A percentile compares a stretch with the other conserved stretches of the same genome.
These are phyloP conservation scores for Leccinellum albellum DNA, from an alignment of 768 basidiomycete genomes.

Conservation along the genomic window DNA sequence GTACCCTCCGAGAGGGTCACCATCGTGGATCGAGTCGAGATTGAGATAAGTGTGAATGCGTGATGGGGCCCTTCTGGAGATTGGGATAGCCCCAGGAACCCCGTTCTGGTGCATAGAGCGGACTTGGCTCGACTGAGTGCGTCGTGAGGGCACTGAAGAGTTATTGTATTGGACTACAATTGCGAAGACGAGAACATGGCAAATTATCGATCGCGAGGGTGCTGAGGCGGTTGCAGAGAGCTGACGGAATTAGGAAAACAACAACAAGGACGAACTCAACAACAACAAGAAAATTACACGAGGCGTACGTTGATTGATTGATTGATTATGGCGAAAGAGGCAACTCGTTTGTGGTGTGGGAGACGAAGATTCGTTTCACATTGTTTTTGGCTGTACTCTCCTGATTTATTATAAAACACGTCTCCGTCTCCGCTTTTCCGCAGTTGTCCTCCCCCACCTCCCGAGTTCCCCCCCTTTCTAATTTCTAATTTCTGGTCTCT, in stretches of 20 bases:
- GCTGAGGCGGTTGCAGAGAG: background rate
- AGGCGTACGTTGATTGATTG: slow-evolving; percentile 1
- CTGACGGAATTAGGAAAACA: slow-evolving; percentile 4
- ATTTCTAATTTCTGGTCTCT: slow-evolving; percentile 11
- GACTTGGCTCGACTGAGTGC: slow-evolving; percentile 3
- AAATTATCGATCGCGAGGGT: background rate
- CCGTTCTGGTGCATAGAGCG: background rate
- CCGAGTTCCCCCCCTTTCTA: too few relatives aligned
- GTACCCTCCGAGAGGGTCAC: background rate
- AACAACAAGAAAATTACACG: slow-evolving; percentile 1
- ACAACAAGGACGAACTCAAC: background rate
- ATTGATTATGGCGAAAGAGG: slow-evolving; percentile 21
- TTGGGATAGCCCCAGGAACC: background rate
- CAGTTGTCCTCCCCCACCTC: slow-evolving; percentile 6
- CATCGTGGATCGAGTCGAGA: background rate
- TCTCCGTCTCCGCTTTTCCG: background rate
- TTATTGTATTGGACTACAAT: slow-evolving; percentile 21
- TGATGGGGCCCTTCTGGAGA: background rate
- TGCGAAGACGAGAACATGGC: background rate
- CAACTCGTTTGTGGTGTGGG: slow-evolving; percentile 12
- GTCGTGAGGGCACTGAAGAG: slow-evolving; percentile 1
- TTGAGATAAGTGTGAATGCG: background rate
- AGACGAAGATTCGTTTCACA: slow-evolving; percentile 6
- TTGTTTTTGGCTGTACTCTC: slow-evolving; percentile 18
- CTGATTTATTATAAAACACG: slow-evolving; percentile 18